Percentiles rank a stretch among this genome's conserved stretches.
Evolutionary conservation across 305 asterid species (phyloP).

Genomic region (Withania somnifera): DNA sequence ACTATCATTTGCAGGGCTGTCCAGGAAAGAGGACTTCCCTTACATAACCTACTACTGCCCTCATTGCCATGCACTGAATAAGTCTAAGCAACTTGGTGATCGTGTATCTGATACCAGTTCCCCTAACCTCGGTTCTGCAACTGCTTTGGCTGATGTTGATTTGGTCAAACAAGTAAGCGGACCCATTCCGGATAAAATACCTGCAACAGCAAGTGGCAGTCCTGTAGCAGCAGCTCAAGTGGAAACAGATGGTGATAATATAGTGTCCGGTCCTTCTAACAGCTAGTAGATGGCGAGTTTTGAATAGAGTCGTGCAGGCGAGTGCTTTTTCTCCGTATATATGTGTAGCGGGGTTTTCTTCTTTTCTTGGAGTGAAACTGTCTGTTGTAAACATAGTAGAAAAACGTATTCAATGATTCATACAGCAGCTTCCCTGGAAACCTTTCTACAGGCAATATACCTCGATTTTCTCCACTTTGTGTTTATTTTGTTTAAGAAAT

Average conservation of each 20-base stretch:
- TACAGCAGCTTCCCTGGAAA: neutral
- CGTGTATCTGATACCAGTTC: constrained; percentile 24
- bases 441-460: neutral
- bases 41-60: constrained; percentile 85
- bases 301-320: neutral
- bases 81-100: constrained; percentile 38
- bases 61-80: constrained; percentile 71
- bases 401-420: neutral
- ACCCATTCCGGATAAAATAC: neutral
- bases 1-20: constrained; percentile 51
- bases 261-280: neutral
- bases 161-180: constrained; percentile 13
- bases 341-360: neutral
- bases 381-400: constrained; percentile 2
- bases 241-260: neutral
- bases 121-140: constrained; percentile 19
- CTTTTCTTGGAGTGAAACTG: neutral
- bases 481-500: neutral
- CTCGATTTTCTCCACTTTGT: neutral
- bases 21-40: constrained; percentile 78
- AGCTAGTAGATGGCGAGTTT: constrained; percentile 2
- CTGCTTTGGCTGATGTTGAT: constrained; percentile 21
- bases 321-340: neutral
- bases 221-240: neutral
- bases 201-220: neutral